phyloP scores from a whole-genome alignment of 805 yeast species.

The Komagataella pseudopastoris region DNA sequence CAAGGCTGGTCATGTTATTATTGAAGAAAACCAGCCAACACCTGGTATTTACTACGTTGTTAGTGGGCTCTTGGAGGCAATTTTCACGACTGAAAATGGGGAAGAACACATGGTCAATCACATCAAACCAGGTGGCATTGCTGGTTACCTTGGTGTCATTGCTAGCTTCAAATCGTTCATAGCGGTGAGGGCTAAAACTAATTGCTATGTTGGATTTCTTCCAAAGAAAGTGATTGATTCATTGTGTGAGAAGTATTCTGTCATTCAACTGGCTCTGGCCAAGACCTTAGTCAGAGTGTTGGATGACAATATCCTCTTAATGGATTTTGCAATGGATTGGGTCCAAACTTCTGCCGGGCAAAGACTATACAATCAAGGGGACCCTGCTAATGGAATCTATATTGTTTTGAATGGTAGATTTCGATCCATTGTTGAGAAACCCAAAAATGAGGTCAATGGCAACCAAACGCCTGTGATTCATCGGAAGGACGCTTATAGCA shows the following conservation, averaged over 20 bases:
- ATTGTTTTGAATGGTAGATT: slow-evolving; percentile 82
- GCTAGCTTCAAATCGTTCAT: slow-evolving; percentile 73
- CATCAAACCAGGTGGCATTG: slow-evolving; percentile 66
- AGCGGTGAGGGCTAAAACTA: slow-evolving; percentile 46
- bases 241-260: slow-evolving; percentile 63
- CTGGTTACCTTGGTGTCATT: slow-evolving; percentile 75
- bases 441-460: slow-evolving; percentile 1
- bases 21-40: slow-evolving; percentile 50
- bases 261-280: slow-evolving; percentile 68
- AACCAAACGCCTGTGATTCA: neutral
- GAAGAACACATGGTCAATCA: slow-evolving; percentile 35
- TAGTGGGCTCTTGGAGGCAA: slow-evolving; percentile 63
- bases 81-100: slow-evolving; percentile 22
- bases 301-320: slow-evolving; percentile 50
- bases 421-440: slow-evolving; percentile 35
- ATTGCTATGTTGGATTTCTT: slow-evolving; percentile 58
- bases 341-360: slow-evolving; percentile 82
- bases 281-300: slow-evolving; percentile 54
- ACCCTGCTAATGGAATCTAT: slow-evolving; percentile 81
- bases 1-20: slow-evolving; percentile 39
- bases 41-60: slow-evolving; percentile 74
- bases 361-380: slow-evolving; percentile 67
- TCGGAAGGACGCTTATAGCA: neutral
- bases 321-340: slow-evolving; percentile 94
- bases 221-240: slow-evolving; percentile 49